phyloP scores from a whole-genome alignment of 768 basidiomycete genomes.

The Termitomyces sp. region DNA sequence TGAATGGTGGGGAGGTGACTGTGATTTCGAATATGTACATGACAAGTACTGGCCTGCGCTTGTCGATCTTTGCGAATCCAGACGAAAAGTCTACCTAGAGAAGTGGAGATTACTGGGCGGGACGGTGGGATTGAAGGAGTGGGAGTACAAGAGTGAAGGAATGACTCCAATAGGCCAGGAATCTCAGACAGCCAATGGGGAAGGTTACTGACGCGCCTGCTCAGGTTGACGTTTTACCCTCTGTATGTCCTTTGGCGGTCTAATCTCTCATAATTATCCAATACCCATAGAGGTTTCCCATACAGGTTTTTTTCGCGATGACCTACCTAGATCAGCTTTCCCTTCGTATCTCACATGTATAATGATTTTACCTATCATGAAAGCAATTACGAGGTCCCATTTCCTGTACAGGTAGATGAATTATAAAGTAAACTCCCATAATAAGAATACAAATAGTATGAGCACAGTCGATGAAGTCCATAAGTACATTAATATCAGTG shows the following conservation, averaged over 20 bases:
- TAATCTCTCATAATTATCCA: neutral
- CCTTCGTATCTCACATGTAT: neutral
- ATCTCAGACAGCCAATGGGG: neutral
- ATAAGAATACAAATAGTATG: neutral
- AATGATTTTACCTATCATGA: too few relatives aligned
- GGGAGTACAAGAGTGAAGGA: slow-evolving; percentile 55
- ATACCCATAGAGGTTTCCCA: neutral
- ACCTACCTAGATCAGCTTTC: neutral
- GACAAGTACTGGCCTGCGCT: slow-evolving; percentile 70
- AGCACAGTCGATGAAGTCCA: neutral
- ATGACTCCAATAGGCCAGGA: neutral
- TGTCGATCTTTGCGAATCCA: slow-evolving; percentile 45
- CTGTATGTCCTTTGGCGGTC: neutral
- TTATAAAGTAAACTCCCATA: too few relatives aligned
- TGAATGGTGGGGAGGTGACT: slow-evolving; percentile 64
- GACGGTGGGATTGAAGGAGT: slow-evolving; percentile 68
- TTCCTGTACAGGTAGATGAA: too few relatives aligned
- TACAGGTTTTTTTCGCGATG: neutral
- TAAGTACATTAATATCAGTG: neutral
- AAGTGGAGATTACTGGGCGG: slow-evolving; percentile 69
- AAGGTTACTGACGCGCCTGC: neutral
- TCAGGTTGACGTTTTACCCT: neutral
- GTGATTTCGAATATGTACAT: slow-evolving; percentile 69
- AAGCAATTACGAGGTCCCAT: too few relatives aligned
- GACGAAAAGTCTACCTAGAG: slow-evolving; percentile 42